Conservation (phyloP, 2,329 filamentous ascomycete species). For the Periconia sp. region DNA sequence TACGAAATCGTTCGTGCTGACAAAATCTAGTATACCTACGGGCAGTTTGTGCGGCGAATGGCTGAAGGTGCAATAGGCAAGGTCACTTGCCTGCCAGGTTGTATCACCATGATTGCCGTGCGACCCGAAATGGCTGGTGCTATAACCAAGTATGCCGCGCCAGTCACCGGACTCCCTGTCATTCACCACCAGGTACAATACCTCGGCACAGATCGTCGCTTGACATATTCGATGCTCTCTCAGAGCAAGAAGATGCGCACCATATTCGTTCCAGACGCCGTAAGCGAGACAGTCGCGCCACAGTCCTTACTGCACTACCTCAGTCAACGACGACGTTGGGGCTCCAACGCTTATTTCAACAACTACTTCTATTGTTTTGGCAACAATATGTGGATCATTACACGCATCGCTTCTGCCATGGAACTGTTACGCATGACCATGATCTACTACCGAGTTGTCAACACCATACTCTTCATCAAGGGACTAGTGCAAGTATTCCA, state of each 20-base stretch:
- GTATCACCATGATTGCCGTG: slow-evolving; percentile 5
- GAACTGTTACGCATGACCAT: background rate
- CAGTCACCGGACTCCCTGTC: background rate
- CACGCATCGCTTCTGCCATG: background rate
- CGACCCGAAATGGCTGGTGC: slow-evolving; percentile 2
- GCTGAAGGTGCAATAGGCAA: slow-evolving; percentile 2
- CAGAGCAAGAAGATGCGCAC: slow-evolving; percentile 3
- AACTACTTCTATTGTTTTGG: slow-evolving; percentile 6
- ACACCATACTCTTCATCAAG: slow-evolving; percentile 1
- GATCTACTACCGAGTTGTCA: slow-evolving; percentile 2
- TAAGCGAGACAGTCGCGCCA: slow-evolving; percentile 5
- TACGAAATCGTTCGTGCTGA: too few species aligned
- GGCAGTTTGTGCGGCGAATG: slow-evolving; percentile 3
- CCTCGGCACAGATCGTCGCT: slow-evolving; percentile 3
- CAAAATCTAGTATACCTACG: too few species aligned
- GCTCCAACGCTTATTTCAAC: slow-evolving; percentile 5
- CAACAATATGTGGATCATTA: slow-evolving; percentile 1
- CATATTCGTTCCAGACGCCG: slow-evolving; percentile 2
- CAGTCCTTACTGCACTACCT: slow-evolving; percentile 5
- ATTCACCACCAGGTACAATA: slow-evolving; percentile 3
- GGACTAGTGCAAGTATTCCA: background rate
- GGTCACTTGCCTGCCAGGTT: slow-evolving; percentile 3
- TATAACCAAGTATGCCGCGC: slow-evolving; percentile 3
- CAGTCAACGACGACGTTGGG: slow-evolving; percentile 3
- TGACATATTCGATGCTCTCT: slow-evolving; percentile 5